A percentile compares a stretch with the other conserved stretches of the same genome.
phyloP scores from a whole-genome alignment of 192 early-diverging fungal genomes.

The Backusella australiensis region DNA sequence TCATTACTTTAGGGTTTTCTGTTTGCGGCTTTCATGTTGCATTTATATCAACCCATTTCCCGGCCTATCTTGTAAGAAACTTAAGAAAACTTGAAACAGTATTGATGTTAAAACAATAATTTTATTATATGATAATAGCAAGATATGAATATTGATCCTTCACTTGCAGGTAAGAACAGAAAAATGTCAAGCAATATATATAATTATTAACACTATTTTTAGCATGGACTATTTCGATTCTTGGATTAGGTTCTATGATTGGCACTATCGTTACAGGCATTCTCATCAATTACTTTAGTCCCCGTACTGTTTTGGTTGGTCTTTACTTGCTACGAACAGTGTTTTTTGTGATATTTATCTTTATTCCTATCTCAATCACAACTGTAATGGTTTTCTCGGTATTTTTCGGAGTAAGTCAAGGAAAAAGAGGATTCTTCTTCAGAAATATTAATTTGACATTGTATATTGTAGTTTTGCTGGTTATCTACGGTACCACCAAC shows the following conservation, averaged over 20 bases:
- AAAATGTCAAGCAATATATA: neutral
- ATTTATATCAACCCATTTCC: constrained; percentile 30
- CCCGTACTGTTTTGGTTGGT: constrained; percentile 21
- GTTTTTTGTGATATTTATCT: constrained; percentile 23
- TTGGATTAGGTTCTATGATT: constrained; percentile 28
- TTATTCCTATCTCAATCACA: constrained; percentile 12
- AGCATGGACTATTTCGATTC: constrained; percentile 32
- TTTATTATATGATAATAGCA: neutral
- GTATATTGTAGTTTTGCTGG: constrained; percentile 20
- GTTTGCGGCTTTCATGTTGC: constrained; percentile 35
- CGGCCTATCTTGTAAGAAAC: constrained; percentile 28
- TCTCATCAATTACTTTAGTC: constrained; percentile 17
- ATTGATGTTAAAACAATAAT: neutral
- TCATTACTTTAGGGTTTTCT: constrained; percentile 27
- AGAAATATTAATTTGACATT: neutral
- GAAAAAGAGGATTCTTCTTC: neutral
- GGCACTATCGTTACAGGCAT: constrained; percentile 21
- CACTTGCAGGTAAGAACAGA: constrained; percentile 10
- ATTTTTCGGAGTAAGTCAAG: constrained; percentile 31
- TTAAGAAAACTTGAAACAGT: neutral
- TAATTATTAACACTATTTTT: neutral
- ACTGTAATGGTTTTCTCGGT: constrained; percentile 25
- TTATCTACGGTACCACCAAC: constrained; percentile 33
- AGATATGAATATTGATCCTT: constrained; percentile 13
- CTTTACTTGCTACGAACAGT: constrained; percentile 16